Evolutionary conservation across 768 basidiomycete species (phyloP).

Genomic region (Thelephora ganbajun): DNA sequence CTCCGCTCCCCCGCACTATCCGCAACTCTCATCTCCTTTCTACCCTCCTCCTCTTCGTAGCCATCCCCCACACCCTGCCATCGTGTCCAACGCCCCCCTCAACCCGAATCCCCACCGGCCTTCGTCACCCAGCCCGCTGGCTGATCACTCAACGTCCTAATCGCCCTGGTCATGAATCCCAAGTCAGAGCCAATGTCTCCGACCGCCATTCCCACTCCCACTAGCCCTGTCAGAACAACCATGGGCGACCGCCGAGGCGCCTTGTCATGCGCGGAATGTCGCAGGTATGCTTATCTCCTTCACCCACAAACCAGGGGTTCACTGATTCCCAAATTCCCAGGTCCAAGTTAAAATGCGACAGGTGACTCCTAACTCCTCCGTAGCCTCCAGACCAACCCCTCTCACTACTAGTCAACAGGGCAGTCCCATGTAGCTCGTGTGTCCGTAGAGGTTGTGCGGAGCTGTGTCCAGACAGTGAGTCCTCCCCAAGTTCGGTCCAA

Average conservation of each 20-base stretch:
- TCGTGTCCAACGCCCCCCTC: too few relatives aligned
- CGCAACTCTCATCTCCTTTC: too few relatives aligned
- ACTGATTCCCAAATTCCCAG: conserved; percentile 10
- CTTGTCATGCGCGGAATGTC: conserved; percentile 39
- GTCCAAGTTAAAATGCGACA: conserved; percentile 43
- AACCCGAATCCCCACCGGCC: too few relatives aligned
- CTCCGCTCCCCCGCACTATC: too few relatives aligned
- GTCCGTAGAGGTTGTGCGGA: conserved; percentile 36
- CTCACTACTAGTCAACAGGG: conserved; percentile 15
- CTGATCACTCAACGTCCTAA: too few relatives aligned
- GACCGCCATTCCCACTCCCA: conserved; percentile 52
- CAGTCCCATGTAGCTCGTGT: conserved; percentile 43
- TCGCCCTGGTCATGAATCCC: conserved; percentile 29
- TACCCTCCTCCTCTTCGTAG: too few relatives aligned
- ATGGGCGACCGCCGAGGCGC: conserved; percentile 11
- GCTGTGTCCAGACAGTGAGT: conserved; percentile 36
- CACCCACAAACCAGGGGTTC: background rate
- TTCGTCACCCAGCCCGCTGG: too few relatives aligned
- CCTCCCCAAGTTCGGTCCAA: background rate
- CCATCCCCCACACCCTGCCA: too few relatives aligned
- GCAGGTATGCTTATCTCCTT: conserved; percentile 20
- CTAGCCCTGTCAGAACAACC: conserved; percentile 21
- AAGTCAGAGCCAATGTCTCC: conserved; percentile 24
- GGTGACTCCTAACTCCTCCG: conserved; percentile 12
- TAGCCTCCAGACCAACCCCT: conserved; percentile 3